These are phyloP conservation scores for Phylloporus arenicola DNA, from an alignment of 768 basidiomycete genomes.

Conservation along the genomic window DNA sequence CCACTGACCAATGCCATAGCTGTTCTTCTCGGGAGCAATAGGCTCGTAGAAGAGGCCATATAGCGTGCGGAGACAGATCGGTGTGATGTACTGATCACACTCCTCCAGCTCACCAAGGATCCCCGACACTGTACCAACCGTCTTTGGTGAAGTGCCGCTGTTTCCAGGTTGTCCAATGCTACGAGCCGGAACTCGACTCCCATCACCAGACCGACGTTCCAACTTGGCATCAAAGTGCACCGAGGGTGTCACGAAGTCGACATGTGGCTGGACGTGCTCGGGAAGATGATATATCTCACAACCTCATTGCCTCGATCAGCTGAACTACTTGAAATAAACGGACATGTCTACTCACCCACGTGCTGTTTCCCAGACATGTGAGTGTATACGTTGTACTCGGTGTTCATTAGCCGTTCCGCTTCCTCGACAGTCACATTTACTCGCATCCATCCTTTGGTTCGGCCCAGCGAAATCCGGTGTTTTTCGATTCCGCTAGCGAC, in stretches of 20 bases:
- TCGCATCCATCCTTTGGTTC: slow-evolving; percentile 23
- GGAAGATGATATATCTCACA: slow-evolving; percentile 33
- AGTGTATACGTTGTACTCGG: slow-evolving; percentile 29
- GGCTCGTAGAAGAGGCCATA: slow-evolving; percentile 26
- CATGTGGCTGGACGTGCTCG: no score
- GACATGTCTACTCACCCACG: slow-evolving; percentile 16
- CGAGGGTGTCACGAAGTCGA: no score
- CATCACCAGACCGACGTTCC: no score
- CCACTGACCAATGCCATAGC: slow-evolving; percentile 30
- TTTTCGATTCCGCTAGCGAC: slow-evolving; percentile 21
- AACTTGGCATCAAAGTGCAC: no score
- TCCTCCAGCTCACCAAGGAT: no score
- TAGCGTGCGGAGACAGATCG: no score
- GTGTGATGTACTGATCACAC: no score
- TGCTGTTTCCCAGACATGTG: slow-evolving; percentile 26
- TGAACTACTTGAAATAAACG: background rate
- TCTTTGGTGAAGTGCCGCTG: slow-evolving; percentile 12
- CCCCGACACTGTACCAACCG: slow-evolving; percentile 6
- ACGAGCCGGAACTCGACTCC: slow-evolving; percentile 2
- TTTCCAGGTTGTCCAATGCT: slow-evolving; percentile 16
- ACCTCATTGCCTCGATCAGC: slow-evolving; percentile 11
- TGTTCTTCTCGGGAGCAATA: slow-evolving; percentile 23
- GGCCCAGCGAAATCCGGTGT: no score
- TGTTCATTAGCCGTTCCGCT: slow-evolving; percentile 29
- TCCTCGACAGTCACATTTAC: slow-evolving; percentile 27